Conservation (phyloP, 805 yeast species). For the Lachancea fermentati region DNA sequence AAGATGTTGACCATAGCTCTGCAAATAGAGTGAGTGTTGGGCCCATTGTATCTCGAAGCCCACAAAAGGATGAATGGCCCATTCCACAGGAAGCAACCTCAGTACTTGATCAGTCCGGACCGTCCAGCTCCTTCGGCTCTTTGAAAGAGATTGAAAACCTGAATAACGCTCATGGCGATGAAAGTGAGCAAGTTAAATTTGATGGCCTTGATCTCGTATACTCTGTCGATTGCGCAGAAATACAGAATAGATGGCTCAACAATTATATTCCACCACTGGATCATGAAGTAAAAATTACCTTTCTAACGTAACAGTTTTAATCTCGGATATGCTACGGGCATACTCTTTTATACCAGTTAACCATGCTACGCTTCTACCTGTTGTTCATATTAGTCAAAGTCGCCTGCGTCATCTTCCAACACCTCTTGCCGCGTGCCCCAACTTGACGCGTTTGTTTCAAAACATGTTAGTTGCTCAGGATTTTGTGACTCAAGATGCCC, state of each 20-base stretch:
- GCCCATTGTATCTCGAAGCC: too few relatives aligned
- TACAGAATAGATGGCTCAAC: slow-evolving; percentile 3
- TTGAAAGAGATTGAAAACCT: neutral
- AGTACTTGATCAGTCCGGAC: neutral
- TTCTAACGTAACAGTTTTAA: neutral
- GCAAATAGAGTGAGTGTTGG: too few relatives aligned
- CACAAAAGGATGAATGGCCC: neutral
- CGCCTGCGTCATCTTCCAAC: neutral
- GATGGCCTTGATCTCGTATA: neutral
- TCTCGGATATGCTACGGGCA: slow-evolving; percentile 1
- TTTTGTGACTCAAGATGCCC: neutral
- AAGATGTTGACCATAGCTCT: neutral
- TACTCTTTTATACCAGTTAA: neutral
- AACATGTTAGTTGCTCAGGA: neutral
- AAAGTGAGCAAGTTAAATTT: neutral
- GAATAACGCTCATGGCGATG: neutral
- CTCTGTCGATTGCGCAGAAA: slow-evolving; percentile 1
- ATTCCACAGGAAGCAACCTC: neutral
- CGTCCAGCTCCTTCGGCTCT: neutral
- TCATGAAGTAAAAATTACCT: neutral
- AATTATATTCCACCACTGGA: neutral
- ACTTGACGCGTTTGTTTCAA: neutral
- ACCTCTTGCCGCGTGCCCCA: neutral
- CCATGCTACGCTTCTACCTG: neutral
- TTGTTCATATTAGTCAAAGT: neutral